Evolutionary conservation across 306 rosid species (phyloP).

Genomic region (Pyrus betulifolia): DNA sequence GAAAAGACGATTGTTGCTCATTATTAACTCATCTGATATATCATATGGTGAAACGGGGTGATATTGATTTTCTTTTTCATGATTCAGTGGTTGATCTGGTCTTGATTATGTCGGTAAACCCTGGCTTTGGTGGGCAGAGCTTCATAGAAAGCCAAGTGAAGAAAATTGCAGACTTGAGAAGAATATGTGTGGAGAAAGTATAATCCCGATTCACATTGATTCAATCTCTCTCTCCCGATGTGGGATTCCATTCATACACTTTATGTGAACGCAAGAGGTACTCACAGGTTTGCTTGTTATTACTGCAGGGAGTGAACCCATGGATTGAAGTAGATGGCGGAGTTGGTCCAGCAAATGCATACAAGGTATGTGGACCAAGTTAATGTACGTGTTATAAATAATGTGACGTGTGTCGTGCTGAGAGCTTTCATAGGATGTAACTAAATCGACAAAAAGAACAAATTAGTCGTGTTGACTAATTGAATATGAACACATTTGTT

Average conservation of each 20-base stretch:
- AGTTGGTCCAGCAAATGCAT: slow-evolving; percentile 80
- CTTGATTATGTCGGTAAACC: slow-evolving; percentile 97
- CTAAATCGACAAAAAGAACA: background rate
- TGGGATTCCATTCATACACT: background rate
- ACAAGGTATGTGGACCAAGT: slow-evolving; percentile 55
- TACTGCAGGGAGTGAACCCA: slow-evolving; percentile 86
- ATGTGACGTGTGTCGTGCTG: background rate
- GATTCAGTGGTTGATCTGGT: slow-evolving; percentile 90
- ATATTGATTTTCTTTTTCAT: slow-evolving; percentile 15
- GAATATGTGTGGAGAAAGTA: slow-evolving; percentile 89
- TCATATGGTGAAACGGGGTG: slow-evolving; percentile 5
- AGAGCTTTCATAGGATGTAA: background rate
- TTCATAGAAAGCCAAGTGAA: slow-evolving; percentile 99
- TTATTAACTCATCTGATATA: background rate
- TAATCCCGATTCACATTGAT: background rate
- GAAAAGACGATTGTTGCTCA: background rate
- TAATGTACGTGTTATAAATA: background rate
- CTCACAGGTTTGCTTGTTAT: background rate
- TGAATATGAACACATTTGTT: background rate
- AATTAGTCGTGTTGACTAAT: background rate
- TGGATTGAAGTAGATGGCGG: slow-evolving; percentile 99
- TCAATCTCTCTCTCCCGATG: slow-evolving; percentile 1
- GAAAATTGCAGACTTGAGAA: slow-evolving; percentile 93
- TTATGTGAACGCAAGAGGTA: slow-evolving; percentile 5
- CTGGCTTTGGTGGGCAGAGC: slow-evolving; percentile 99